phyloP scores from a whole-genome alignment of 2,329 filamentous ascomycete species.

The Curvularia sp. region DNA sequence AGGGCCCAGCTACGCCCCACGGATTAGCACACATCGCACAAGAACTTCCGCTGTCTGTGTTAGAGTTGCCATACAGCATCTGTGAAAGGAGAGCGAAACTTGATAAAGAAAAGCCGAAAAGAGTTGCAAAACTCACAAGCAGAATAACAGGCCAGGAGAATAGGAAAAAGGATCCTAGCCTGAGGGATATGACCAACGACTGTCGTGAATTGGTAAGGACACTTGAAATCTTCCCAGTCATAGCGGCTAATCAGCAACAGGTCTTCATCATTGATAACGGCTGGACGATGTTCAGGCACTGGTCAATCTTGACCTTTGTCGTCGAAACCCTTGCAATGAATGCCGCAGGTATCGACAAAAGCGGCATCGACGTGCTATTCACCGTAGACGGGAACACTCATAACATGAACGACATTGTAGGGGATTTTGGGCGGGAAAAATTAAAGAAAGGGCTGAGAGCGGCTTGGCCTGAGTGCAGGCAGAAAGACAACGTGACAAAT shows the following conservation, averaged over 20 bases:
- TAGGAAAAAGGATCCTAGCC: not conserved
- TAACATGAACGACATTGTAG: not conserved
- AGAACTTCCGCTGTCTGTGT: not conserved
- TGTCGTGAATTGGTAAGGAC: not conserved
- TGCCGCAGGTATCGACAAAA: slow-evolving; percentile 23
- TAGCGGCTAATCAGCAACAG: not conserved
- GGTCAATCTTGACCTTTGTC: slow-evolving; percentile 25
- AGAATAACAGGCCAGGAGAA: not conserved
- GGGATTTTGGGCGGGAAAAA: not conserved
- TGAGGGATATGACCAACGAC: not conserved
- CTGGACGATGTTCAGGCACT: slow-evolving; percentile 14
- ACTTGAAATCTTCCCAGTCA: not conserved
- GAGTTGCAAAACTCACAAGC: not conserved
- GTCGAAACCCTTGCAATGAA: slow-evolving; percentile 25
- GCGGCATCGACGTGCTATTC: slow-evolving; percentile 27
- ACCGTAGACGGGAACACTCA: slow-evolving; percentile 10
- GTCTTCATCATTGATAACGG: not conserved
- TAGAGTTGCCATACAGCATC: not conserved
- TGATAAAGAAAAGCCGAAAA: not conserved
- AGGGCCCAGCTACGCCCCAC: not conserved
- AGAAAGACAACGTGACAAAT: not conserved
- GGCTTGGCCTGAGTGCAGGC: not conserved
- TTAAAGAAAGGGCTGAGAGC: not conserved
- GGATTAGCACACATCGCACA: not conserved
- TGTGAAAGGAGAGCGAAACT: not conserved